Conservation (phyloP, 2,329 filamentous ascomycete genomes). For the Fusarium sp. region DNA sequence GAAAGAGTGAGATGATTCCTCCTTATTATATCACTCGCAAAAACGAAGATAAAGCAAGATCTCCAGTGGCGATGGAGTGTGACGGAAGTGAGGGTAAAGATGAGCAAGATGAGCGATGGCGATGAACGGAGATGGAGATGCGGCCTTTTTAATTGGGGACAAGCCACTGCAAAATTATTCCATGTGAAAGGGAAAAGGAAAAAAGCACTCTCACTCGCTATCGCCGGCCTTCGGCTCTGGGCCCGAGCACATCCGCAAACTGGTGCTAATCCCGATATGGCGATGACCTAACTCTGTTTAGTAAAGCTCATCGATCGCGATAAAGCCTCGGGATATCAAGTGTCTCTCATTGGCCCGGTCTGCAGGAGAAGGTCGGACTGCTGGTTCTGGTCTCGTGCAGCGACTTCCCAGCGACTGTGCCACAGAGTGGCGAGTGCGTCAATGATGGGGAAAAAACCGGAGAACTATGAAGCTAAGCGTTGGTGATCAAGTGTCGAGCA, state of each 20-base stretch:
- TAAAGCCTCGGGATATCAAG: conserved; percentile 47
- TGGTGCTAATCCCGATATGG: conserved; percentile 26
- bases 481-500: conserved; percentile 34
- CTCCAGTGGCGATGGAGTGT: conserved; percentile 35
- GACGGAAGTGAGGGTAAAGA: conserved; percentile 33
- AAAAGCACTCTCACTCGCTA: conserved; percentile 36
- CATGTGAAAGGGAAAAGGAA: conserved; percentile 44
- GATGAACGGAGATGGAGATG: conserved; percentile 30
- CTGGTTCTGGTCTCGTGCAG: conserved; percentile 31
- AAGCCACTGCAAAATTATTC: conserved; percentile 39
- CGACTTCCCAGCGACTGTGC: conserved; percentile 23
- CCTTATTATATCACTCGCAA: conserved; percentile 33
- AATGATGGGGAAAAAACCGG: conserved; percentile 39
- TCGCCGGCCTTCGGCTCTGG: conserved; percentile 45
- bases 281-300: conserved; percentile 5
- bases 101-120: conserved; percentile 20
- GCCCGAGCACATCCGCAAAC: conserved; percentile 35
- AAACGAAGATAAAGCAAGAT: conserved; percentile 31
- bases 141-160: conserved; percentile 43
- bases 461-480: conserved; percentile 30
- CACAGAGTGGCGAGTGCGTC: conserved; percentile 47
- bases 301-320: conserved; percentile 42
- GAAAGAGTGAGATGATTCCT: conserved; percentile 6
- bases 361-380: conserved; percentile 37
- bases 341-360: conserved; percentile 44